These are phyloP conservation scores for Dimargaris xerosporica DNA, from an alignment of 192 early-diverging fungal species.

Conservation along the genomic window DNA sequence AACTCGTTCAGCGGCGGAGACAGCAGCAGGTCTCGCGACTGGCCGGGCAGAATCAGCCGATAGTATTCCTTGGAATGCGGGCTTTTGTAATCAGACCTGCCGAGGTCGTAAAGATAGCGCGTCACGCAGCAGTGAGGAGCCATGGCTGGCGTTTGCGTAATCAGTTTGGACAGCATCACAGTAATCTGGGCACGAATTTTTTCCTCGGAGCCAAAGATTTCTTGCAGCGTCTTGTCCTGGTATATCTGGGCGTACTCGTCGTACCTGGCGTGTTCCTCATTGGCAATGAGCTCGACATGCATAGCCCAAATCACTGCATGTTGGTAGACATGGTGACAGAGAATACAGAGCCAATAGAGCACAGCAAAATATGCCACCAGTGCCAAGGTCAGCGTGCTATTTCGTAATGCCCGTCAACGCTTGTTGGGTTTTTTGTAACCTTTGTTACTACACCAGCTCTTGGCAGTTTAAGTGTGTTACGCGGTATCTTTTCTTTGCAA, in stretches of 20 bases:
- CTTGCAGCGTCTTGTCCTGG: slow-evolving; percentile 7
- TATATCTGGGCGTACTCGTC: slow-evolving; percentile 1
- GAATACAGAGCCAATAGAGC: neutral
- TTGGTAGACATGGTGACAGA: neutral
- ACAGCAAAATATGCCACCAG: neutral
- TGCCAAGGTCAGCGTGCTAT: neutral
- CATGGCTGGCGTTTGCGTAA: neutral
- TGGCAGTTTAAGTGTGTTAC: no score
- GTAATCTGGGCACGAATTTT: slow-evolving; percentile 1
- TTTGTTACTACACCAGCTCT: no score
- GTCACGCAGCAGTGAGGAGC: neutral
- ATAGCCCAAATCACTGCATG: slow-evolving; percentile 8
- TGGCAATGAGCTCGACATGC: neutral
- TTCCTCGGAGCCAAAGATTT: slow-evolving; percentile 7
- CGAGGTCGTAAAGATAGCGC: neutral
- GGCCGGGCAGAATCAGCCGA: neutral
- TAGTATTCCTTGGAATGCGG: neutral
- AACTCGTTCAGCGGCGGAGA: neutral
- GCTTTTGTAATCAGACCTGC: neutral
- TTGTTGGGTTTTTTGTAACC: neutral
- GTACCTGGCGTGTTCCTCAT: neutral
- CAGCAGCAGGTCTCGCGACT: neutral
- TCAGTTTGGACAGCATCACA: slow-evolving; percentile 1
- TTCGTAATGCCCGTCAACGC: neutral
- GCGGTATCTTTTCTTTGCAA: no score